Evolutionary conservation across 2,329 filamentous ascomycete genomes (phyloP), one percentile per base, ranked within the genome.

Genomic region (Paracamarosporium sp.): DNA sequence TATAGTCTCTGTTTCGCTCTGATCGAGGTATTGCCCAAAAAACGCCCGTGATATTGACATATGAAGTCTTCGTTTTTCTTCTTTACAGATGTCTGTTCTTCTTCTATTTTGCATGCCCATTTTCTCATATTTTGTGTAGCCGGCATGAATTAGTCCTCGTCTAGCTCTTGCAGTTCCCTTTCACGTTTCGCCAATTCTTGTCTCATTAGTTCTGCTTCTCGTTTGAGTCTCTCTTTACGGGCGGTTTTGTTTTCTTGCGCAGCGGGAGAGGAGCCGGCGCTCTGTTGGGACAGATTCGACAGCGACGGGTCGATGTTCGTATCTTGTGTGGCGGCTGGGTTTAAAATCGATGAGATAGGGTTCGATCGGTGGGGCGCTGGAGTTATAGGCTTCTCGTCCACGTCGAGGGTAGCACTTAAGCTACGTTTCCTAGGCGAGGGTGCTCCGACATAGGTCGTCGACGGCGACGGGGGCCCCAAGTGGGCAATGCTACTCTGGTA

Each of bases 361-460:
- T 72, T 73, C 17, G 68, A 67, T 33, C 73, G 71, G 54, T 74
- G 71, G 1, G 71, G 70, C 22, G 65, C 60, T 7, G 71, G 64
- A 20, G 66, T 65, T 9, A 52, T 51, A 15, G 70, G 53, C 1
- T 57, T n/a, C n/a, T 71, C 71, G 11, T 71, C 71, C 0, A 61
- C 50, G 30, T 77, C 72, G 33, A 72, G 51, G 4, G 69, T 71
- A 27, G 71, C 70, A 36, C 72, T 75, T n/a, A 73, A 62, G 50
- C 73, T 76, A 11, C 75, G 72, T 64, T 77, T 77, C 13, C 73
- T 63, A 9, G 73, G 70, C 8, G 64, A 72, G 25, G 64, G 69
- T 12, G 62, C 70, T 35, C 57, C 59, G 35, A 60, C 59, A 30
- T 63, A 68, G 31, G 46, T 57, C 2, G 62, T 53, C 17, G 64